These are phyloP conservation scores for Arxiozyma slooffiae DNA, from an alignment of 1,139 yeast species.

Conservation along the genomic window DNA sequence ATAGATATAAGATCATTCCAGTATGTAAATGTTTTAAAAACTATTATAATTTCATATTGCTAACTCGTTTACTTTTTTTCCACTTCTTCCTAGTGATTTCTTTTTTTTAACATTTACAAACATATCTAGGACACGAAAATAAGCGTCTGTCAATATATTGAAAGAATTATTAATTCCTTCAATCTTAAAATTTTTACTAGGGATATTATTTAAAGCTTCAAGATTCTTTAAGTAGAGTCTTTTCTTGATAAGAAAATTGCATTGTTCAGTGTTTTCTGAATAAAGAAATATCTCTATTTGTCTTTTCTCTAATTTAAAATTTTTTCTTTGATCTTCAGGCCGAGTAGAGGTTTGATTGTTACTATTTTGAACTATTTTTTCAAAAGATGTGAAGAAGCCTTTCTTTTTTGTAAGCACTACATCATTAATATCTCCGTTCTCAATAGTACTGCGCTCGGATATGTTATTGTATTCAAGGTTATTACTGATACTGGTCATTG, in stretches of 20 bases:
- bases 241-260: slow-evolving; percentile 19
- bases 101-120: not conserved
- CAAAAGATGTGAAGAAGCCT: slow-evolving; percentile 26
- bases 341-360: slow-evolving; percentile 27
- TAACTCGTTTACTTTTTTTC: too few relatives aligned
- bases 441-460: too few relatives aligned
- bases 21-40: not conserved
- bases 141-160: slow-evolving; percentile 57
- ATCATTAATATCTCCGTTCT: slow-evolving; percentile 76
- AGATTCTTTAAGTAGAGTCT: slow-evolving; percentile 67
- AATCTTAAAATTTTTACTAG: slow-evolving; percentile 42
- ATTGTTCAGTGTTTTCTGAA: slow-evolving; percentile 10
- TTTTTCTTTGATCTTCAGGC: slow-evolving; percentile 32
- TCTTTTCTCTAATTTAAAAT: slow-evolving; percentile 59
- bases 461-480: too few relatives aligned
- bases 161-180: slow-evolving; percentile 74
- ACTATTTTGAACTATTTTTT: slow-evolving; percentile 16
- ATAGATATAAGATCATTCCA: too few relatives aligned
- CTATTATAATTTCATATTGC: not conserved
- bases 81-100: not conserved
- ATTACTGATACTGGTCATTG: too few relatives aligned
- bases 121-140: slow-evolving; percentile 35
- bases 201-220: slow-evolving; percentile 65
- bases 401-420: slow-evolving; percentile 40
- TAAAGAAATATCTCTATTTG: slow-evolving; percentile 64